Base-by-base conservation (phyloP, 164 flowering plant genomes). In the Umbellularia californica region DNA sequence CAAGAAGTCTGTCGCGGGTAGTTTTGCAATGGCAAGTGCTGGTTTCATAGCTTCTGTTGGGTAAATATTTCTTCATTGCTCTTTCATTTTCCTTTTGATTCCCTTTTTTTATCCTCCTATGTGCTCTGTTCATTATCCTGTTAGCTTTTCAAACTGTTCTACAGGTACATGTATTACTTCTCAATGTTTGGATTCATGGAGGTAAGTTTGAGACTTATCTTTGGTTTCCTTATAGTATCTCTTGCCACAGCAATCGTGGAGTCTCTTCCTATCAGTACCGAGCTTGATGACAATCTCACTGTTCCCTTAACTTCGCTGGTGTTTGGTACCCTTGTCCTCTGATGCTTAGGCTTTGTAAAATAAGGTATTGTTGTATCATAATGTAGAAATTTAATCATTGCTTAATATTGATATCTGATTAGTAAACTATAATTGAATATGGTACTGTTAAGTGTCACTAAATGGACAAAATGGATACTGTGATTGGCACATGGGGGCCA, bases 211-310 rank as follows among this genome's bases (percentile, higher is more conserved):
- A 77, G 79, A 50, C 81, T 88, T 90, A 84, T 83, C 64, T 74
- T 84, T 0, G 86, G 96, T 25, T 90, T 90, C 80, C 81, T 95
- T 67, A 64, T 86, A 20, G 92, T 90, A 15, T 92, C 98, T 71
- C 73, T 91, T 67, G 88, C 83, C 25, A 58, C 94, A 17, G 76
- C 99, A 24, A 15, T 93, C 50, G 97, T 93, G 75, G 99, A 95
- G 76, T 93, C 98, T 14, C 96, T 90, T 30, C 97, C 99, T 6
- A 81, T 92, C 63, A 90, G 98, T 79, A 81, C 90, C 30, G 85
- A 84, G 72, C 87, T 95, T 71, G 98, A 95, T 77, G 99, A 95
- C 84, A 95, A 93, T 79, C 89, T 95, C 67, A 90, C 97, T 1
- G 93, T 93, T 77, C 87, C 98, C 30, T 68, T 93, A 27, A 82